Base-by-base conservation (phyloP, 2,329 filamentous ascomycete genomes). In the Ophiostoma fasciatum region DNA sequence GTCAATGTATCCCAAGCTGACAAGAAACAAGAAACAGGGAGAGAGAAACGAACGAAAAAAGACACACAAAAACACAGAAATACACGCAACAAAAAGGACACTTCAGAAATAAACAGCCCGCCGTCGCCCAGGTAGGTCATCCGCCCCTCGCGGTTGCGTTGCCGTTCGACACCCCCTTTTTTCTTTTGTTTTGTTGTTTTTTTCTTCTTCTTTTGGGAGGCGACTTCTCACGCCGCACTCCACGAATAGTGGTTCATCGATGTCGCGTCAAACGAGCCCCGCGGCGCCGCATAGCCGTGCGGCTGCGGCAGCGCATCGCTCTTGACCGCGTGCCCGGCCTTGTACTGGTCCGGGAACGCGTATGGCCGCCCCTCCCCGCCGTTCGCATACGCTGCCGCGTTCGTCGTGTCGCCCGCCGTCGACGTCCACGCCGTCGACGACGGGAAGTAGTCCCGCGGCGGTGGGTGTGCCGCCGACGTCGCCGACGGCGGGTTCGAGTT, bases 241-340 rank as follows among this genome's bases (percentile, higher is more conserved):
- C 70, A 74, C 22, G 67, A 69, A 49, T 74, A 74, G 48, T 71
- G 64, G 49, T 61, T 64, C 51, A 71, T 58, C 11, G 37, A 57
- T 11, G 39, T 35, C 33, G 55, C 57, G 37, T 64, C 62, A 39
- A 65, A 66, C 12, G 66, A 66, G 14, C 58, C 59, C 31, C 60
- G 52, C 21, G 55, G 45, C 11, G 54, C 52, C 19, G 49, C 56
- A 38, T 66, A 67, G 18, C 56, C 49, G 15, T 56, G 50, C 4
- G 59, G 55, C 12, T 62, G 55, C 10, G 60, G 55, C 20, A 57
- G 49, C 13, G 53, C 49, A 21, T 57, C 51, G 7, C 43, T 42
- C 35, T 59, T 52, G 29, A 54, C 48, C 26, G 48, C 47, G 40
- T 53, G 50, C 12, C 54, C 52, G 11, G 51, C 48, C 48, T 66